Evolutionary conservation across 805 yeast species (phyloP).

Genomic region (Cyberlindnera misumaiensis): DNA sequence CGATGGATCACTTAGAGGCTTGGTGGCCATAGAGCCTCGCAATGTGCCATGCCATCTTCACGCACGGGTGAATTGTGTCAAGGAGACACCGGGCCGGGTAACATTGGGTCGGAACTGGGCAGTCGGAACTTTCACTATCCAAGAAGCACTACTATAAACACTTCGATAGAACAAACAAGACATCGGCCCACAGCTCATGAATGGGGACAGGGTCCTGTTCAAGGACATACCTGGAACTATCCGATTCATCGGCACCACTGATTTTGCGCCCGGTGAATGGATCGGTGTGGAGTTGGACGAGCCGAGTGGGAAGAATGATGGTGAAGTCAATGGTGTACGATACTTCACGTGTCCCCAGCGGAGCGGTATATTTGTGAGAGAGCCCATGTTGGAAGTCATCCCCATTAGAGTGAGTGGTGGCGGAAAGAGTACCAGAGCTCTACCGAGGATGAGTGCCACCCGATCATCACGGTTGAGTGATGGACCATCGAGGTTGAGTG

Average conservation of each 20-base stretch:
- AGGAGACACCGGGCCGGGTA: too few relatives aligned
- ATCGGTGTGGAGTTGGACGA: slow-evolving; percentile 74
- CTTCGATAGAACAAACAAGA: too few relatives aligned
- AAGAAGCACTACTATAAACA: too few relatives aligned
- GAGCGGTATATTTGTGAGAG: slow-evolving; percentile 45
- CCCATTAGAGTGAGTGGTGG: slow-evolving; percentile 2
- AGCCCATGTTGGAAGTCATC: slow-evolving; percentile 20
- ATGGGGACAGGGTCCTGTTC: slow-evolving; percentile 15
- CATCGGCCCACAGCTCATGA: neutral
- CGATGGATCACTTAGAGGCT: too few relatives aligned
- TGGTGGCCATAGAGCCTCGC: too few relatives aligned
- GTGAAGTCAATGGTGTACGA: slow-evolving; percentile 52
- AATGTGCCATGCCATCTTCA: too few relatives aligned
- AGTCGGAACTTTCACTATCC: too few relatives aligned
- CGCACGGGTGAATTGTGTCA: too few relatives aligned
- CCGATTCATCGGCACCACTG: slow-evolving; percentile 43
- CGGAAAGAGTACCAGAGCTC: neutral
- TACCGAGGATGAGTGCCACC: too few relatives aligned
- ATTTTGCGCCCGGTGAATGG: slow-evolving; percentile 67
- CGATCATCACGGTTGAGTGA: too few relatives aligned
- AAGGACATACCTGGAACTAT: slow-evolving; percentile 34
- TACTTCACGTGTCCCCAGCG: slow-evolving; percentile 56
- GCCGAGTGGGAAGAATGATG: slow-evolving; percentile 78
- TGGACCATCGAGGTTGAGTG: too few relatives aligned
- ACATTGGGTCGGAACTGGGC: too few relatives aligned